Evolutionary conservation across 2,329 filamentous ascomycete species (phyloP).

Genomic region (Sclerotinia glacialis): DNA sequence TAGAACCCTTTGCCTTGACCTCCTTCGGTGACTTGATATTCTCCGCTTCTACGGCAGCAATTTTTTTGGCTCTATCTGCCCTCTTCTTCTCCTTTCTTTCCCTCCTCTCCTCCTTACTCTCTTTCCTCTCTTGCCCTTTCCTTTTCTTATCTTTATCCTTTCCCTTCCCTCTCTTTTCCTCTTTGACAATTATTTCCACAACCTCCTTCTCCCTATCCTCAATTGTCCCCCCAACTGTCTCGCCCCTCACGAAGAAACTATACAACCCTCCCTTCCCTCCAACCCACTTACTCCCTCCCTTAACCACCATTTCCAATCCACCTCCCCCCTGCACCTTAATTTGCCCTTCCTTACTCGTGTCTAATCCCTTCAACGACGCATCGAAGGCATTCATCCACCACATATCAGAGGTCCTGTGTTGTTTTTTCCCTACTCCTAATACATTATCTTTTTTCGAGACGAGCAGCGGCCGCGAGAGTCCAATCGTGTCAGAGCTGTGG

Average conservation of each 20-base stretch:
- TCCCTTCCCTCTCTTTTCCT: constrained; percentile 36
- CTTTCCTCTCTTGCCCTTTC: constrained; percentile 34
- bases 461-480: constrained; percentile 79
- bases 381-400: constrained; percentile 98
- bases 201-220: constrained; percentile 28
- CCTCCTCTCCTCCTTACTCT: constrained; percentile 39
- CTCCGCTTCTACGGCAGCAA: constrained; percentile 16
- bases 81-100: constrained; percentile 43
- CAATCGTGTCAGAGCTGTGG: constrained; percentile 65
- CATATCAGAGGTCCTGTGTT: constrained; percentile 66
- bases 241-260: constrained; percentile 79
- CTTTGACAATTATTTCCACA: constrained; percentile 21
- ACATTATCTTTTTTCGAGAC: constrained; percentile 79
- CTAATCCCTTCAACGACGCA: constrained; percentile 78
- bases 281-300: constrained; percentile 56
- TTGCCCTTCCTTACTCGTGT: constrained; percentile 56
- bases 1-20: neutral
- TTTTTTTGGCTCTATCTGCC: constrained; percentile 31
- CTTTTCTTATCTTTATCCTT: constrained; percentile 37
- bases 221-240: constrained; percentile 71
- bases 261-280: constrained; percentile 61
- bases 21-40: constrained; percentile 1
- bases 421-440: constrained; percentile 77
- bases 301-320: constrained; percentile 55
- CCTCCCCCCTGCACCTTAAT: constrained; percentile 55